Evolutionary conservation across 1,284 basidiomycete species (phyloP), one percentile per base, ranked within the genome.

Genomic region (Cystobasidium slooffiae): DNA sequence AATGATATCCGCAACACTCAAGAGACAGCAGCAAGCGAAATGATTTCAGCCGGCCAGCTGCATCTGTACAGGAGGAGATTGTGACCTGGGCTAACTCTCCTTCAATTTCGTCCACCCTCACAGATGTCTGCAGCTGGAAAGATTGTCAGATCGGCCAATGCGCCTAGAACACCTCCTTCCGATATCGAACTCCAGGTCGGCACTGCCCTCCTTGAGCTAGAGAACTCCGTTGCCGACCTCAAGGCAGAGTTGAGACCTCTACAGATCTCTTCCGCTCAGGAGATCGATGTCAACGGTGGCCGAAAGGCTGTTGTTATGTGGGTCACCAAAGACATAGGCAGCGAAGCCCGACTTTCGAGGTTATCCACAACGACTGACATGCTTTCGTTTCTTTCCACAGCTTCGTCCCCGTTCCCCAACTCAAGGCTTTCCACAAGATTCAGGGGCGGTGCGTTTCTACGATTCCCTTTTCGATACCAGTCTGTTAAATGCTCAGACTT

Each of bases 361-460:
- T 16, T 3, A 3, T 12, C 1, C 14, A 53, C 24, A 20, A 55
- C 9, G n/a, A 39, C 68, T 70, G 56, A 70, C 55, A 61, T 51
- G 16, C 46, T 22, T 24, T 39, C 44, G 14, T 24, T 24, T 52
- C 6, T 59, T 16, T 16, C 24, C 6, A 49, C 68, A 73, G 70
- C 85, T 99, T 99, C 82, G 95, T 99, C 75, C 97, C 97, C 78
- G 91, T 97, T 75, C 94, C 96, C 80, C 93, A 96, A 86, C 85
- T 97, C 85, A 98, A 97, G 87, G 97, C 96, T 56, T 99, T 96
- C 91, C 93, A 92, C 87, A 99, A 97, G 86, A 88, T 99, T 81
- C 97, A 99, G 87, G 90, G 90, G 84, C 91, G 96, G 95, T 97
- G 83, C 81, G 91, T 86, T 68, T 76, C 62, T 14, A 6, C 31